These are phyloP conservation scores for Cercophora newfieldiana DNA, from an alignment of 495 filamentous ascomycete species.

Conservation along the genomic window DNA sequence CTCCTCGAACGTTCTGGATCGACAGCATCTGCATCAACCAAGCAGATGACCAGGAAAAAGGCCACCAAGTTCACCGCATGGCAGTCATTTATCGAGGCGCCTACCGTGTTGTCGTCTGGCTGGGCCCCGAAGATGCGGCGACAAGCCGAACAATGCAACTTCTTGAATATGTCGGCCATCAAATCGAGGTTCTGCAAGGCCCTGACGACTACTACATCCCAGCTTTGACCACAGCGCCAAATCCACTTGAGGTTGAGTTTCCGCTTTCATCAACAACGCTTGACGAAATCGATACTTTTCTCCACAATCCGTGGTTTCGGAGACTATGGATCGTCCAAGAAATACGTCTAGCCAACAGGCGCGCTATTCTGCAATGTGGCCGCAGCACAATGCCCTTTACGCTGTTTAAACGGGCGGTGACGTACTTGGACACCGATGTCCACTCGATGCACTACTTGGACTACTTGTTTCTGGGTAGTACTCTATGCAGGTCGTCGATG, in stretches of 20 bases:
- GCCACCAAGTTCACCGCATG: conserved; percentile 4
- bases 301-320: background rate
- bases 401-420: background rate
- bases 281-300: background rate
- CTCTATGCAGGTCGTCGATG: background rate
- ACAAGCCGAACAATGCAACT: background rate
- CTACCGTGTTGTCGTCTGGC: background rate
- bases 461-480: background rate
- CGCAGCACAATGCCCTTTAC: background rate
- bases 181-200: background rate
- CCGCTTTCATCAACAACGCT: background rate
- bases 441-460: background rate
- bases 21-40: conserved; percentile 4
- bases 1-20: background rate
- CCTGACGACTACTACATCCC: background rate
- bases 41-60: background rate
- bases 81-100: conserved; percentile 2
- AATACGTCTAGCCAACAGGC: background rate
- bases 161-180: background rate
- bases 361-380: background rate
- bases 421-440: background rate
- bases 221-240: background rate
- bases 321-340: background rate
- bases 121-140: background rate
- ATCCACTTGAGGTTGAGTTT: background rate